Conservation (phyloP, 2,329 filamentous ascomycete genomes). For the Samsoniella hepiali region DNA sequence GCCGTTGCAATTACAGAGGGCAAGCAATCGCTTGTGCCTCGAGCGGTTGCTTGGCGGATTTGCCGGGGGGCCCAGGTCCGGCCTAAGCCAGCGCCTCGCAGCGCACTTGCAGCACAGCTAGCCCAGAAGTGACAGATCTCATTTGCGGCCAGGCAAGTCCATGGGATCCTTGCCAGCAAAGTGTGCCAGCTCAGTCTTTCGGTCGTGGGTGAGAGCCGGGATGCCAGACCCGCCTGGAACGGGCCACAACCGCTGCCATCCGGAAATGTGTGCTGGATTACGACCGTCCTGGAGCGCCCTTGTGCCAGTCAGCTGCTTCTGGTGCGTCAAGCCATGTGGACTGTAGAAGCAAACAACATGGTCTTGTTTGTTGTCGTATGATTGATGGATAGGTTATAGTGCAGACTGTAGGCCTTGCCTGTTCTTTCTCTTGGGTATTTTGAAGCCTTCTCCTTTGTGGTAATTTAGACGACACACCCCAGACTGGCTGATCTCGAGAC, state of each 20-base stretch:
- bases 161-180: slow-evolving; percentile 16
- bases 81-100: slow-evolving; percentile 11
- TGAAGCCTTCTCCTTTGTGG: not conserved
- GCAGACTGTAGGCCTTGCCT: not conserved
- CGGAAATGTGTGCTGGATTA: slow-evolving; percentile 1
- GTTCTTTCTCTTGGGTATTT: not conserved
- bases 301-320: not conserved
- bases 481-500: slow-evolving; percentile 4
- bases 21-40: slow-evolving; percentile 6
- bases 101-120: not conserved
- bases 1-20: not conserved
- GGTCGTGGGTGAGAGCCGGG: slow-evolving; percentile 23
- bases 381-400: not conserved
- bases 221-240: slow-evolving; percentile 25
- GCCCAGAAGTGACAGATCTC: slow-evolving; percentile 26
- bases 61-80: not conserved
- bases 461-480: not conserved
- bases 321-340: not conserved
- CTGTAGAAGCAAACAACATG: not conserved
- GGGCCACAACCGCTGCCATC: slow-evolving; percentile 18
- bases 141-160: slow-evolving; percentile 24
- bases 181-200: not conserved
- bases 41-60: slow-evolving; percentile 7
- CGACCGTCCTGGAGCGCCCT: not conserved
- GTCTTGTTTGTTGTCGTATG: not conserved